Evolutionary conservation across 371 early-diverging fungal genomes (phyloP), one percentile per base, ranked within the genome.

Genomic region (Apophysomyces sp.): DNA sequence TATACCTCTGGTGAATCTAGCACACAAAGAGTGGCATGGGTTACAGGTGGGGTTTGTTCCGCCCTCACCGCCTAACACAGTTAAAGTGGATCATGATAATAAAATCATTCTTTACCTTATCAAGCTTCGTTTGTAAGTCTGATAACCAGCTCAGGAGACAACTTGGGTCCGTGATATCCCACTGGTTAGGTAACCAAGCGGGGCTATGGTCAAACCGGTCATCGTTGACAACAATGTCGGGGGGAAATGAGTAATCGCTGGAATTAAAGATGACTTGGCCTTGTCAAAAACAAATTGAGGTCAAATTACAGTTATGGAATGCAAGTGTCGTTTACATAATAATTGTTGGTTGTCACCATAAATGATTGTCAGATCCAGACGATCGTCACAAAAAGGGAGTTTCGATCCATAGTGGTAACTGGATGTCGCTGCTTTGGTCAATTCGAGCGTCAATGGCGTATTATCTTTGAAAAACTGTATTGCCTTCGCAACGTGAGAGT

Each of bases 181-280:
- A 59, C 21, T 51, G 51, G 9, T 44, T 52, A 13, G 59, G 32
- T 18, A 52, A 6, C 31, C 49, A 44, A 59, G 51, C 31, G 21
- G 59, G 16, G 44, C 27, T 29, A 51, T 44, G 18, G n/a, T 34
- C 31, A 51, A 59, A 16, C 51, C 34, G 13, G 27, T 59, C n/a
- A 32, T 52, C 44, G 41, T 26, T 24, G 59, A 59, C 34, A 13
- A 62, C 55, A 29, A 62, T 44, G 26, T 62, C 62, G 3, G 62
- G 62, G 36, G 62, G 51, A n/a, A 40, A 30, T 6, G 37, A 26
- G 41, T 55, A 62, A 31, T 62, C 49, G 9, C 21, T 15, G 16
- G 62, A 55, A 21, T 62, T 55, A 41, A 62, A 62, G 29, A 62
- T 55, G 3, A 62, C 41, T 29, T 62, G 62, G 8, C 62, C 62